phyloP scores from a whole-genome alignment of 176 grass and related monocot genomes.

The bread wheat (Triticum aestivum) region DNA sequence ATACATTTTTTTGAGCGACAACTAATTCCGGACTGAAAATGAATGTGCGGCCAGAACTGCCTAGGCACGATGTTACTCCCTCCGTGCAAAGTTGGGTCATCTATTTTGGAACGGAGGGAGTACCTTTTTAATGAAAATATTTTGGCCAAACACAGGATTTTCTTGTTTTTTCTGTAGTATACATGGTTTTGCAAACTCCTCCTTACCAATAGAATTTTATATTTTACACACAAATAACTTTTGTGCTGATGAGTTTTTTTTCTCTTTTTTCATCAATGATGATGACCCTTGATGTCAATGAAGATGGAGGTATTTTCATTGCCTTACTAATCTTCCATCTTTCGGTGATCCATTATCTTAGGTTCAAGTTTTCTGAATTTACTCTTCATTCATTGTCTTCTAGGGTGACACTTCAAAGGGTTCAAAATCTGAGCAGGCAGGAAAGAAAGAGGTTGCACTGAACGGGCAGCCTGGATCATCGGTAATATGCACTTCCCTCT shows the following conservation, averaged over 20 bases:
- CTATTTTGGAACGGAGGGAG: too few species aligned
- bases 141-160: neutral
- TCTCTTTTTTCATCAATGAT: conserved; percentile 19
- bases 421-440: conserved; percentile 49
- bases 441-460: conserved; percentile 54
- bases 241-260: conserved; percentile 32
- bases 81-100: too few species aligned
- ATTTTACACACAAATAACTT: conserved; percentile 3
- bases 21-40: neutral
- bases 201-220: neutral
- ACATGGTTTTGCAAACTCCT: neutral
- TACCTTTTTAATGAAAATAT: neutral
- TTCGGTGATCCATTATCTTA: neutral
- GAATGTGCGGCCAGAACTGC: neutral
- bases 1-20: too few species aligned
- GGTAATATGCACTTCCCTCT: conserved; percentile 41
- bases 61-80: neutral
- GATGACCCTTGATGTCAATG: conserved; percentile 20
- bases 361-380: conserved; percentile 6
- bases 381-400: conserved; percentile 1
- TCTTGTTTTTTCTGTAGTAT: neutral
- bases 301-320: conserved; percentile 49
- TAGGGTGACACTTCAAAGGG: conserved; percentile 67
- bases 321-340: neutral
- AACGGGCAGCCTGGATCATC: conserved; percentile 43